phyloP scores from a whole-genome alignment of 1,139 yeast genomes.

The Petasospora rhodanensis region DNA sequence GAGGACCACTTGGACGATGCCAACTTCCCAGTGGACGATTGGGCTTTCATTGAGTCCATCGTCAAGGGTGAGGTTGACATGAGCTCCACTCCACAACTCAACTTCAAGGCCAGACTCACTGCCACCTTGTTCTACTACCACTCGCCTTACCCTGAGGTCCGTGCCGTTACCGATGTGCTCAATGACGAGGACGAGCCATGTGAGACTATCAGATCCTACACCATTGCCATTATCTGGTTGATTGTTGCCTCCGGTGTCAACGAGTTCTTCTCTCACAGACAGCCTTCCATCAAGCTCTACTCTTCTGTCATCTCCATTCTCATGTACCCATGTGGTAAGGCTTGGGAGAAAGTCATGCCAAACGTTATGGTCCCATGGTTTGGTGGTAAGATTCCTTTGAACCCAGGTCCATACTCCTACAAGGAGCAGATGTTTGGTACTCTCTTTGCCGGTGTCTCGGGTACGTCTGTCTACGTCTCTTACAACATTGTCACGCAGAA shows the following conservation, averaged over 20 bases:
- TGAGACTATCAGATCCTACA: constrained; percentile 56
- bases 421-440: constrained; percentile 69
- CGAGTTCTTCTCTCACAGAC: constrained; percentile 53
- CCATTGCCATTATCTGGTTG: constrained; percentile 53
- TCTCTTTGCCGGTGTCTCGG: constrained; percentile 35
- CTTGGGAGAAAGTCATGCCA: constrained; percentile 40
- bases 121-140: constrained; percentile 47
- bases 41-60: constrained; percentile 27
- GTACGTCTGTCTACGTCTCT: constrained; percentile 49
- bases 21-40: constrained; percentile 42
- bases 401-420: constrained; percentile 61
- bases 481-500: constrained; percentile 56
- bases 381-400: constrained; percentile 36
- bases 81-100: constrained; percentile 24
- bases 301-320: constrained; percentile 52
- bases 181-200: constrained; percentile 46
- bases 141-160: constrained; percentile 63
- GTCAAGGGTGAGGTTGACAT: constrained; percentile 20
- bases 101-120: constrained; percentile 33
- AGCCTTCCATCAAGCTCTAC: constrained; percentile 44
- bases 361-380: constrained; percentile 38
- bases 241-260: constrained; percentile 52
- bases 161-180: constrained; percentile 50
- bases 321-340: constrained; percentile 51
- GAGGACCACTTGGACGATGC: constrained; percentile 43